Conservation (phyloP, 768 basidiomycete species). For the Russula dissimulans region DNA sequence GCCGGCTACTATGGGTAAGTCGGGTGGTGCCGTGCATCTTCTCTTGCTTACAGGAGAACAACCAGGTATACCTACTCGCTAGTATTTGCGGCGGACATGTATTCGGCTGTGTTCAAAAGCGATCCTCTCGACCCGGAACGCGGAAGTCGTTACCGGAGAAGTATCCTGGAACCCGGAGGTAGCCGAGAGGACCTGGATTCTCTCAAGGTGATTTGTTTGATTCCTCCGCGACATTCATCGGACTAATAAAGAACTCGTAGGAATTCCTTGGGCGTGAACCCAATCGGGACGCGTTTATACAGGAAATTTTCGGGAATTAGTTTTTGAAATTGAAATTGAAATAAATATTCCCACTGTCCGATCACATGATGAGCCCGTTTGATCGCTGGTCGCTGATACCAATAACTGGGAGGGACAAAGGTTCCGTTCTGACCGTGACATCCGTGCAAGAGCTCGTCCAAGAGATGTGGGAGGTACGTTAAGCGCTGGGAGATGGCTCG, state of each 20-base stretch:
- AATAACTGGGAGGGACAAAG: not conserved
- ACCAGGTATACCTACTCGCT: slow-evolving; percentile 57
- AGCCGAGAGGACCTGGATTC: slow-evolving; percentile 74
- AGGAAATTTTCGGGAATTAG: slow-evolving; percentile 15
- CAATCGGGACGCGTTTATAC: slow-evolving; percentile 19
- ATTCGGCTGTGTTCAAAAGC: slow-evolving; percentile 66
- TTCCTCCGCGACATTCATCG: too few species aligned
- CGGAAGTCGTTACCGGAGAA: slow-evolving; percentile 62
- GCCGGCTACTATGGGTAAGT: slow-evolving; percentile 61
- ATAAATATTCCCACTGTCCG: too few species aligned
- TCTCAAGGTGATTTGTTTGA: slow-evolving; percentile 42
- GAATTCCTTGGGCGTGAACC: slow-evolving; percentile 18
- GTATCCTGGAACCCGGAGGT: slow-evolving; percentile 66
- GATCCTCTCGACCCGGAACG: slow-evolving; percentile 64
- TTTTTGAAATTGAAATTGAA: not conserved
- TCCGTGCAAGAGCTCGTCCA: not conserved
- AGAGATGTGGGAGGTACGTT: not conserved
- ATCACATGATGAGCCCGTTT: too few species aligned
- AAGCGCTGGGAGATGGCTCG: not conserved
- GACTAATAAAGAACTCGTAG: not conserved
- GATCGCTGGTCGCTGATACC: too few species aligned
- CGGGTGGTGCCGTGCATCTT: not conserved
- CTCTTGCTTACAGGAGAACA: not conserved
- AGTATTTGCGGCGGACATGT: slow-evolving; percentile 52
- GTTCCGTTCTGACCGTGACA: not conserved